These are phyloP conservation scores for Pythium insidiosum DNA, from an alignment of 352 stramenopile genomes.

Conservation along the genomic window DNA sequence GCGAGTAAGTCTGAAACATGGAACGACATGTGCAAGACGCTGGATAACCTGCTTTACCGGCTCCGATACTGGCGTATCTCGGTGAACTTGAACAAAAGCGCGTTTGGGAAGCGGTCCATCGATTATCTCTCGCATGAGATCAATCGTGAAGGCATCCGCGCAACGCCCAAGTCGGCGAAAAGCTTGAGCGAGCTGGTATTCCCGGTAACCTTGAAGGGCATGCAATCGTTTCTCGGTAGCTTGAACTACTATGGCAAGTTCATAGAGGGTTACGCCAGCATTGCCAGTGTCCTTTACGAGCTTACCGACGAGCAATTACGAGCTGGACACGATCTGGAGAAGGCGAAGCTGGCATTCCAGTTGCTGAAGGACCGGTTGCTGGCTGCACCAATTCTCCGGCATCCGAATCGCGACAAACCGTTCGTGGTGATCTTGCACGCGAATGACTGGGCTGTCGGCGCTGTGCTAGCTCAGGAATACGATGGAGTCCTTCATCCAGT, in stretches of 20 bases:
- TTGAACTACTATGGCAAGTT: too few species aligned
- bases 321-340: slow-evolving; percentile 7
- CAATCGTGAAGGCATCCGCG: neutral
- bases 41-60: slow-evolving; percentile 7
- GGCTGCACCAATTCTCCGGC: slow-evolving; percentile 5
- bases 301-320: slow-evolving; percentile 12
- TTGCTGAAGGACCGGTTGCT: slow-evolving; percentile 17
- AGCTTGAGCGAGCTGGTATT: neutral
- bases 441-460: slow-evolving; percentile 14
- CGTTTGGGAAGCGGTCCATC: too few species aligned
- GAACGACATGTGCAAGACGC: too few species aligned
- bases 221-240: too few species aligned
- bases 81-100: too few species aligned
- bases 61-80: slow-evolving; percentile 16
- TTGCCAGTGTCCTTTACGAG: too few species aligned
- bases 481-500: slow-evolving; percentile 14
- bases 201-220: too few species aligned
- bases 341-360: slow-evolving; percentile 11
- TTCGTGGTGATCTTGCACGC: slow-evolving; percentile 17
- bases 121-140: too few species aligned
- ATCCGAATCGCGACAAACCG: slow-evolving; percentile 8
- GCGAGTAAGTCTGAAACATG: too few species aligned
- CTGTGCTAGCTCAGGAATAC: slow-evolving; percentile 19
- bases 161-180: slow-evolving; percentile 4
- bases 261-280: too few species aligned